phyloP scores from a whole-genome alignment of 441 rosid species.

The Melastoma candidum region DNA sequence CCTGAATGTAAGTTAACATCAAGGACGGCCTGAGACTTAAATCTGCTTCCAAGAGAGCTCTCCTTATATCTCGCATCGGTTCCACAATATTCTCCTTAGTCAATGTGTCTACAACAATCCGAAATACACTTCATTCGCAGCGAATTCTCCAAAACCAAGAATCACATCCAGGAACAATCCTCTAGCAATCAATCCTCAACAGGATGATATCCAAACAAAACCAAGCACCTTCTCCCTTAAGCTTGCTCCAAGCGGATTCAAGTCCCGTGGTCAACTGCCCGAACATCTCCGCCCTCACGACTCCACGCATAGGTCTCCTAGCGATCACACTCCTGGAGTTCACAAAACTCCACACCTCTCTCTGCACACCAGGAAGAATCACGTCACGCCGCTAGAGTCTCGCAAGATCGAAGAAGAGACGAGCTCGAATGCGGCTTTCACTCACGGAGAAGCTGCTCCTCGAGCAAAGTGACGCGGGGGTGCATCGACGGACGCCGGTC shows the following conservation, averaged over 20 bases:
- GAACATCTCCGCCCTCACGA: constrained; percentile 89
- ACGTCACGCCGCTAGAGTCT: too few relatives aligned
- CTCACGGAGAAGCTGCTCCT: too few relatives aligned
- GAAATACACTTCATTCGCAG: not conserved
- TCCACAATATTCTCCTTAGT: constrained; percentile 88
- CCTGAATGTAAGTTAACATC: too few relatives aligned
- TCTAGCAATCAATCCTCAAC: not conserved
- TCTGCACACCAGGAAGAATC: too few relatives aligned
- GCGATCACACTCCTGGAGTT: constrained; percentile 33
- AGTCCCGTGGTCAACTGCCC: constrained; percentile 88
- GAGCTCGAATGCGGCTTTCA: too few relatives aligned
- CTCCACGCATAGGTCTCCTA: constrained; percentile 26
- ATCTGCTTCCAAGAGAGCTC: constrained; percentile 98
- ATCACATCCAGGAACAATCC: not conserved
- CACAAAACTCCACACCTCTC: constrained; percentile 54
- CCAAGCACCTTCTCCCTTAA: constrained; percentile 81
- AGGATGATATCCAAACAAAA: not conserved
- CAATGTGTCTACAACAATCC: constrained; percentile 59
- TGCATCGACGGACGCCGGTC: too few relatives aligned
- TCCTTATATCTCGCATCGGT: constrained; percentile 94
- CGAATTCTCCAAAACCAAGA: not conserved
- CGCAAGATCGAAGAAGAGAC: too few relatives aligned
- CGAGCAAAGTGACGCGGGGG: too few relatives aligned
- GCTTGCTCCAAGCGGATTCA: constrained; percentile 96
- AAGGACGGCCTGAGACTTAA: constrained; percentile 30